Conservation (phyloP, 2,329 filamentous ascomycete genomes). For the Didymella sp. region DNA sequence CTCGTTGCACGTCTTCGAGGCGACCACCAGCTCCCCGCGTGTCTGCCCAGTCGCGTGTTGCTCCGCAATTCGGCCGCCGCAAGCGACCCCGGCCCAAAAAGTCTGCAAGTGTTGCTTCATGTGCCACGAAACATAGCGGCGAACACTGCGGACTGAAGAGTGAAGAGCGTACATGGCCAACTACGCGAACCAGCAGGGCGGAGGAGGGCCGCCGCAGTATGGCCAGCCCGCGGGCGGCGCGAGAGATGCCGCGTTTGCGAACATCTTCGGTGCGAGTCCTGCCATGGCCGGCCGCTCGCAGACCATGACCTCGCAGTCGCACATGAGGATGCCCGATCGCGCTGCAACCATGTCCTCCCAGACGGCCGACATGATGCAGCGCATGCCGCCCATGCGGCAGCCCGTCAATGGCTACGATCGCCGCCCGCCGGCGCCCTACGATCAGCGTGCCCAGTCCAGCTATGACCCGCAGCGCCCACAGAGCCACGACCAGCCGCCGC, state of each 20-base stretch:
- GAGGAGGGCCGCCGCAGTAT: slow-evolving; percentile 58
- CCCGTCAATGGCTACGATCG: slow-evolving; percentile 53
- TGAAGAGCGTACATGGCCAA: slow-evolving; percentile 63
- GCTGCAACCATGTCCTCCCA: slow-evolving; percentile 71
- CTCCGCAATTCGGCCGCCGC: slow-evolving; percentile 19
- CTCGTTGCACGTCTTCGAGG: not conserved
- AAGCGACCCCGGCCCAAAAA: slow-evolving; percentile 24
- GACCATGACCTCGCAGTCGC: slow-evolving; percentile 86
- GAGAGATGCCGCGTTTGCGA: slow-evolving; percentile 93
- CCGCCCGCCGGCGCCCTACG: slow-evolving; percentile 45
- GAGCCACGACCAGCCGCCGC: slow-evolving; percentile 35
- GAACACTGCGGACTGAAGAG: slow-evolving; percentile 27
- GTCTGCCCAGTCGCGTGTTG: not conserved
- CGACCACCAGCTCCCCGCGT: not conserved
- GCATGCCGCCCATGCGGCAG: slow-evolving; percentile 67
- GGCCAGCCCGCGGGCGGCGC: slow-evolving; percentile 64
- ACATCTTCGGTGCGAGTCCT: slow-evolving; percentile 92
- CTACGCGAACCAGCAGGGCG: slow-evolving; percentile 67
- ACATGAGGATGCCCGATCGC: slow-evolving; percentile 68
- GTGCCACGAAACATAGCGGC: slow-evolving; percentile 24
- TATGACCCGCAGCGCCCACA: slow-evolving; percentile 41
- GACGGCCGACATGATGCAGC: slow-evolving; percentile 63
- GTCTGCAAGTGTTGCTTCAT: no score
- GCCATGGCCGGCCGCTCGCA: slow-evolving; percentile 79
- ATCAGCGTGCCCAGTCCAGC: slow-evolving; percentile 37